A percentile compares a stretch with the other conserved stretches of the same genome.
These are phyloP conservation scores for Lyophyllum semitale DNA, from an alignment of 768 basidiomycete species.

Conservation along the genomic window DNA sequence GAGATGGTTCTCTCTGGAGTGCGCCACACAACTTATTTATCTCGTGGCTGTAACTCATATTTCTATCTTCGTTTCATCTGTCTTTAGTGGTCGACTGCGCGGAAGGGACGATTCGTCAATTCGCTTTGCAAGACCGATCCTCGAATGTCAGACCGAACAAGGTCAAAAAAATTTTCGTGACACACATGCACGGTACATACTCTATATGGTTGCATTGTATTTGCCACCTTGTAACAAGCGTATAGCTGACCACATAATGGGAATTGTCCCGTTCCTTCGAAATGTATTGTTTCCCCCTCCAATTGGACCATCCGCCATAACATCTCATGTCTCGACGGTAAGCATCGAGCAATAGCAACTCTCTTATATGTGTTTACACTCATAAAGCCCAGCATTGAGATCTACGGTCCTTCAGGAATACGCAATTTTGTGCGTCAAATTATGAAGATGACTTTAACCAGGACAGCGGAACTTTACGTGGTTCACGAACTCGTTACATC, in stretches of 20 bases:
- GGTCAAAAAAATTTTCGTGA: conserved; percentile 75
- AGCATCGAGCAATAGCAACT: conserved; percentile 6
- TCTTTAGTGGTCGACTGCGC: conserved; percentile 76
- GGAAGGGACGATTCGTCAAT: conserved; percentile 77
- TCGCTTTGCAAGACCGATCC: conserved; percentile 50
- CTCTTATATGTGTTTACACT: background rate
- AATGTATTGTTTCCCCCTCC: conserved; percentile 53
- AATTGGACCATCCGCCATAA: conserved; percentile 17
- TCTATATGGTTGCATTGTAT: background rate
- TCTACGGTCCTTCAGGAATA: conserved; percentile 81
- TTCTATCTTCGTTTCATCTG: background rate
- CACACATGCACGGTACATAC: conserved; percentile 76
- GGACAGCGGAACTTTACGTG: conserved; percentile 60
- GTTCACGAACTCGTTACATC: conserved; percentile 76
- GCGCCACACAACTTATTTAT: conserved; percentile 22
- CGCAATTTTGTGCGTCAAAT: conserved; percentile 73
- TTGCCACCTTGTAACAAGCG: background rate
- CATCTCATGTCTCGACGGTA: conserved; percentile 14
- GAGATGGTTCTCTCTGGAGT: conserved; percentile 70
- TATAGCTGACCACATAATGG: conserved; percentile 74
- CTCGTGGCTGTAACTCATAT: background rate
- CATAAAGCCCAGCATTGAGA: conserved; percentile 55
- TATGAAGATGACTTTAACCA: conserved; percentile 67
- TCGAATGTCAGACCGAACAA: conserved; percentile 42
- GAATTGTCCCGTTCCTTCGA: conserved; percentile 66